phyloP scores from a whole-genome alignment of 495 filamentous ascomycete species.

The Aspergillus carlsbadensis region DNA sequence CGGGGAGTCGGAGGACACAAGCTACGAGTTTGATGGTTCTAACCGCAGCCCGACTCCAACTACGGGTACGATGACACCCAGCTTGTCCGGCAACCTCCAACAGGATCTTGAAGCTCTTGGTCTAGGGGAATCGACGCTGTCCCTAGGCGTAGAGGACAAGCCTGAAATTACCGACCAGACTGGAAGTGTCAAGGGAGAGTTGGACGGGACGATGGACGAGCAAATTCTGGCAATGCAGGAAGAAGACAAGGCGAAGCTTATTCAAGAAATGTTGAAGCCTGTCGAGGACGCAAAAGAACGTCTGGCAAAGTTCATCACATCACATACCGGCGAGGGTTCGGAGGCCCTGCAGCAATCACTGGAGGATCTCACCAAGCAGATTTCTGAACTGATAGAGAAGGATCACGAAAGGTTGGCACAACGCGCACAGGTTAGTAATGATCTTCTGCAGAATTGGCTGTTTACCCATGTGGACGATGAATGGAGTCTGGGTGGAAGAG shows the following conservation, averaged over 20 bases:
- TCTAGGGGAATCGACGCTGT: conserved; percentile 41
- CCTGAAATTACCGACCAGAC: conserved; percentile 47
- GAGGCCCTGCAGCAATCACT: conserved; percentile 38
- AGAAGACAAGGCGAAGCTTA: conserved; percentile 36
- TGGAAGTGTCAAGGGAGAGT: conserved; percentile 44
- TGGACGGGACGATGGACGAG: conserved; percentile 19
- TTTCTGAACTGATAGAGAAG: conserved; percentile 45
- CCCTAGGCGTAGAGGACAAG: conserved; percentile 49
- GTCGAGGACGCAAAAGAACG: conserved; percentile 46
- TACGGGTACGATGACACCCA: conserved; percentile 40
- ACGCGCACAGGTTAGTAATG: conserved; percentile 45
- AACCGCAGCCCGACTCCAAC: conserved; percentile 41
- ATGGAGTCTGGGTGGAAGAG: neutral
- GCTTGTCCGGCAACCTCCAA: conserved; percentile 42
- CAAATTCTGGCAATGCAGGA: conserved; percentile 21
- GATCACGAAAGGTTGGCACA: conserved; percentile 47
- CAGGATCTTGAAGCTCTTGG: conserved; percentile 48
- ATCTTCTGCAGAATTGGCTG: neutral
- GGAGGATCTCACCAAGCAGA: conserved; percentile 43
- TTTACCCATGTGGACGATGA: neutral
- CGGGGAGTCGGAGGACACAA: neutral
- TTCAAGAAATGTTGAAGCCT: conserved; percentile 42
- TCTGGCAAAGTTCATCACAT: conserved; percentile 39
- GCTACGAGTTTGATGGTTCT: conserved; percentile 43
- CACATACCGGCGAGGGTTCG: conserved; percentile 31